Evolutionary conservation across 2,329 filamentous ascomycete species (phyloP).

Genomic region (Alternaria solani): DNA sequence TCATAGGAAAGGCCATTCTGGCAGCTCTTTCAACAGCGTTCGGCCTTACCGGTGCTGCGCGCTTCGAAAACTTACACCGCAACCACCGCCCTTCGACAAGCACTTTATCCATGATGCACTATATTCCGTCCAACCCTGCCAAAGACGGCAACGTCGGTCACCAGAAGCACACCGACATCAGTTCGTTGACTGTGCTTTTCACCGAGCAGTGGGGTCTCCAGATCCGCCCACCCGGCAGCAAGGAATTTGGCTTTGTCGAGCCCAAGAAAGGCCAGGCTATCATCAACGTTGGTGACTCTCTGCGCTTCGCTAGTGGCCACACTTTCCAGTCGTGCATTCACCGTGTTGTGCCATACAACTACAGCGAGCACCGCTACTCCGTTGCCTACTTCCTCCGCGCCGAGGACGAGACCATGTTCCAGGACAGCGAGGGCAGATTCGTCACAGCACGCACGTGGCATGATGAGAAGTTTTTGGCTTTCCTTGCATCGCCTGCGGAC

Average conservation of each 20-base stretch:
- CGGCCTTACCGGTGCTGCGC: slow-evolving; percentile 33
- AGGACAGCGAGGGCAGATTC: slow-evolving; percentile 62
- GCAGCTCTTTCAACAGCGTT: slow-evolving; percentile 54
- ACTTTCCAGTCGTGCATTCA: slow-evolving; percentile 66
- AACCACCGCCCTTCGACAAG: slow-evolving; percentile 44
- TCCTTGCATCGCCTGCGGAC: slow-evolving; percentile 25
- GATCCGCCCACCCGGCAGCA: slow-evolving; percentile 61
- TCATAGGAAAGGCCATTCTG: slow-evolving; percentile 53
- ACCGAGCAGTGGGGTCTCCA: slow-evolving; percentile 66
- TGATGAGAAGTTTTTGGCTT: slow-evolving; percentile 46
- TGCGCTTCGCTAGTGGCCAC: slow-evolving; percentile 63
- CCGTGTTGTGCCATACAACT: slow-evolving; percentile 63
- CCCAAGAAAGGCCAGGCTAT: slow-evolving; percentile 62
- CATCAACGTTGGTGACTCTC: slow-evolving; percentile 67
- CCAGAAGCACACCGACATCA: slow-evolving; percentile 47
- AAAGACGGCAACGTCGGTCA: slow-evolving; percentile 37
- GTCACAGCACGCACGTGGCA: slow-evolving; percentile 58
- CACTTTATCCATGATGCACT: slow-evolving; percentile 47
- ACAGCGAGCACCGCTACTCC: slow-evolving; percentile 64
- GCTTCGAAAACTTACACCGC: slow-evolving; percentile 44
- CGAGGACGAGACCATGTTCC: slow-evolving; percentile 65
- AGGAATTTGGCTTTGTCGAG: slow-evolving; percentile 54
- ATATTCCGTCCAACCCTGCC: slow-evolving; percentile 35
- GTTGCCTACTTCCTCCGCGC: slow-evolving; percentile 67
- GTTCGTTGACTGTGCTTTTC: slow-evolving; percentile 53